Conservation (phyloP, 2,329 filamentous ascomycete species). For the Penicillium paneum region DNA sequence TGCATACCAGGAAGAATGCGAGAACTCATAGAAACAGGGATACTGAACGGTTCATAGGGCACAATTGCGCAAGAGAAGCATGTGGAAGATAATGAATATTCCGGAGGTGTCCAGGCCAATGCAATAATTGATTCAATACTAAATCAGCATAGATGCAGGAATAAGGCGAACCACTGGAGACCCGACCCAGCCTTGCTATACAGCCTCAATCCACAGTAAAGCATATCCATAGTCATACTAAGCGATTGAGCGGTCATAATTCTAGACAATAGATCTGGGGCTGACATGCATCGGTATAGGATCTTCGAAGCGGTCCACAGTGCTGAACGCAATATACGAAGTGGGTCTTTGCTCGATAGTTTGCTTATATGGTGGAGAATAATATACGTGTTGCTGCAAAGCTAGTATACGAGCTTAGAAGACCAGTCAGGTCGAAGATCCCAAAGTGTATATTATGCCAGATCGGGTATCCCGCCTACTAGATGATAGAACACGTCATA, state of each 20-base stretch:
- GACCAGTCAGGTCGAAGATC: background rate
- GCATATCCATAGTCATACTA: background rate
- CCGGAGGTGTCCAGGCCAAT: background rate
- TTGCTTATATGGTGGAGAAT: too few species aligned
- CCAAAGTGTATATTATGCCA: background rate
- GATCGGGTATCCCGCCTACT: background rate
- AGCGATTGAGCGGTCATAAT: background rate
- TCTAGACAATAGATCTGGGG: background rate
- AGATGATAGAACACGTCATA: slow-evolving; percentile 9
- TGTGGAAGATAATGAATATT: slow-evolving; percentile 5
- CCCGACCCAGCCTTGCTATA: slow-evolving; percentile 4
- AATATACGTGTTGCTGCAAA: too few species aligned
- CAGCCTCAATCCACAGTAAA: slow-evolving; percentile 6
- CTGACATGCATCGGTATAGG: slow-evolving; percentile 4
- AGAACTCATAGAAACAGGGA: background rate
- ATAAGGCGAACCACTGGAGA: slow-evolving; percentile 3
- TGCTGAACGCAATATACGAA: too few species aligned
- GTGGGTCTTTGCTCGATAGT: too few species aligned
- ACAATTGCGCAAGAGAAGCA: background rate
- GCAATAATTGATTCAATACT: background rate
- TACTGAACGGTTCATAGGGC: background rate
- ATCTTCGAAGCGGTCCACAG: background rate
- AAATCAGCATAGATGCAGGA: background rate
- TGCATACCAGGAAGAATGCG: background rate
- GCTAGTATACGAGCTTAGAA: background rate